Evolutionary conservation across 2,329 filamentous ascomycete species (phyloP).

Genomic region (Colletotrichum tamarilloi): DNA sequence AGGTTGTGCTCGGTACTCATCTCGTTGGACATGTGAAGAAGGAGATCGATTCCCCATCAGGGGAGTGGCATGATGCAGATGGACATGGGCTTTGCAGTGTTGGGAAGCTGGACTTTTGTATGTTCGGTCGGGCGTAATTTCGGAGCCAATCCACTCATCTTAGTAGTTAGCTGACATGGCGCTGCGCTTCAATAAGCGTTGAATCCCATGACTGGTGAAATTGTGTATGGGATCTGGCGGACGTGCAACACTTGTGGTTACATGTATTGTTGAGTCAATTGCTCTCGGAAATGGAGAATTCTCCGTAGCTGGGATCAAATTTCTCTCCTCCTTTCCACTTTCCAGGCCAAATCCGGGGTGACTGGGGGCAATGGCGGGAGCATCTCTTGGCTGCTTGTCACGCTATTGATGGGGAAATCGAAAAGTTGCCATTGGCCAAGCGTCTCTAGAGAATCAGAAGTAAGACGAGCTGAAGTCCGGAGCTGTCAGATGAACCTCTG

Average conservation of each 20-base stretch:
- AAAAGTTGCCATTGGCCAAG: not conserved
- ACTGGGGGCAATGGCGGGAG: slow-evolving; percentile 13
- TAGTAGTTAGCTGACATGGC: not conserved
- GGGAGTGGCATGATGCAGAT: slow-evolving; percentile 13
- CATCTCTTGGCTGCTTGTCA: slow-evolving; percentile 4
- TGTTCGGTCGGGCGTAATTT: slow-evolving; percentile 10
- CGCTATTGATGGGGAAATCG: not conserved
- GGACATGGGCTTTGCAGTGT: not conserved
- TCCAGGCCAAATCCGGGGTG: slow-evolving; percentile 12
- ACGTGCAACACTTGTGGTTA: not conserved
- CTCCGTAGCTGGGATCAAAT: not conserved
- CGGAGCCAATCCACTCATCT: not conserved
- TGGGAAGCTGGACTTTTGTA: slow-evolving; percentile 6
- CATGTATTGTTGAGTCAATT: not conserved
- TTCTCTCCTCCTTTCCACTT: not conserved
- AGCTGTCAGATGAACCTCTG: not conserved
- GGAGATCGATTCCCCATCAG: slow-evolving; percentile 19
- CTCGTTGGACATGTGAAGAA: slow-evolving; percentile 28
- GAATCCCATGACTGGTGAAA: not conserved
- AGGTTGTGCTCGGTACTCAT: not conserved
- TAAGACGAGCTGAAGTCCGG: not conserved
- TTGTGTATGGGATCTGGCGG: not conserved
- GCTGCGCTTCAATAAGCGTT: not conserved
- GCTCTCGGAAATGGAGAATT: not conserved
- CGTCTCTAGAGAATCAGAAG: not conserved